These are phyloP conservation scores for Fusarium kyushuense DNA, from an alignment of 2,329 filamentous ascomycete species.

Conservation along the genomic window DNA sequence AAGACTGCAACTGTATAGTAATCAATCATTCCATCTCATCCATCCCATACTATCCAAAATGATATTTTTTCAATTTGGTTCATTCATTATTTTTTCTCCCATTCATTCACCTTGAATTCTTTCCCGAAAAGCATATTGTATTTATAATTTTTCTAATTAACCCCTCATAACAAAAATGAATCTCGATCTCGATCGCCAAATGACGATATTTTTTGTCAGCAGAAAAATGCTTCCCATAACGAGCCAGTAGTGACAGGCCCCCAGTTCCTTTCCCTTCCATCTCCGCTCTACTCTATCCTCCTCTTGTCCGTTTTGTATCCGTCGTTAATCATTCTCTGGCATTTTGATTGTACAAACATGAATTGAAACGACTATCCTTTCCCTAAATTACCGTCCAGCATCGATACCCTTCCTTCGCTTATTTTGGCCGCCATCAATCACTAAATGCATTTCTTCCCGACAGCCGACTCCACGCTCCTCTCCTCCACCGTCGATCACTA, in stretches of 20 bases:
- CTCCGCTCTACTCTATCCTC: neutral
- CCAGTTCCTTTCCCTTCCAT: neutral
- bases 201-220: neutral
- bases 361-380: neutral
- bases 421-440: neutral
- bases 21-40: no score
- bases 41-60: no score
- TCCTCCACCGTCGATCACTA: conserved; percentile 32
- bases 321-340: neutral
- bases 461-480: conserved; percentile 45
- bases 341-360: neutral
- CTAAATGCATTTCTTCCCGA: conserved; percentile 46
- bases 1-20: neutral
- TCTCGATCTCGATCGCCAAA: neutral
- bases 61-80: neutral
- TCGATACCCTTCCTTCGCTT: neutral
- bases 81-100: neutral
- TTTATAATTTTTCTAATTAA: neutral
- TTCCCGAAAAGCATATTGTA: neutral
- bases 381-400: neutral
- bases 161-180: neutral
- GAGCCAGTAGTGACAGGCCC: neutral
- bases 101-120: neutral
- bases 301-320: neutral
- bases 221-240: neutral